These are phyloP conservation scores for Warburgia ugandensis DNA, from an alignment of 164 flowering plant genomes.

Conservation along the genomic window DNA sequence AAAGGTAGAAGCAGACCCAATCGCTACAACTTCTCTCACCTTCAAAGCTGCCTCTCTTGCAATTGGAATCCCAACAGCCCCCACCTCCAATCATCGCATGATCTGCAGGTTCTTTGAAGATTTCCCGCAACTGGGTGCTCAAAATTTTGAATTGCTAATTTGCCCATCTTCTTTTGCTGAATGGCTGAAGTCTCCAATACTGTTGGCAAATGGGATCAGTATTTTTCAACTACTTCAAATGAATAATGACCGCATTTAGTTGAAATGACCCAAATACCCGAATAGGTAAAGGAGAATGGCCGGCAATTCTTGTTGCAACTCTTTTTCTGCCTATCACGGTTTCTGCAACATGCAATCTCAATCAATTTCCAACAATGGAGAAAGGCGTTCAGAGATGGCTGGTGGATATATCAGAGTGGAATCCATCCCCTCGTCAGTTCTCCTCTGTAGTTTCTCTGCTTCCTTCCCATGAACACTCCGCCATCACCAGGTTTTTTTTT, in stretches of 20 bases:
- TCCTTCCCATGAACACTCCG: constrained; percentile 43
- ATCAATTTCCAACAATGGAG: constrained; percentile 25
- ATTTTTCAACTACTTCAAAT: too few relatives aligned
- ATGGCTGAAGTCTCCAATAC: too few relatives aligned
- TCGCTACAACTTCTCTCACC: constrained; percentile 73
- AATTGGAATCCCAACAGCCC: constrained; percentile 73
- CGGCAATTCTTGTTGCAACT: too few relatives aligned
- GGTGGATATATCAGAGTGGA: constrained; percentile 60
- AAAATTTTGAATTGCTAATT: too few relatives aligned
- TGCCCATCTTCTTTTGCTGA: too few relatives aligned
- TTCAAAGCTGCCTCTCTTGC: constrained; percentile 57
- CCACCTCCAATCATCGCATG: constrained; percentile 94
- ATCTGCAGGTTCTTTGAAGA: constrained; percentile 58
- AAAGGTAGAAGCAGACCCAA: constrained; percentile 74
- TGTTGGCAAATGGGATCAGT: background rate
- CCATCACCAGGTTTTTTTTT: constrained; percentile 47
- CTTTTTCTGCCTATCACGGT: background rate
- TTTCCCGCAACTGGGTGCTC: constrained; percentile 1
- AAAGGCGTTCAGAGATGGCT: constrained; percentile 55
- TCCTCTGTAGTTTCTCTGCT: constrained; percentile 39
- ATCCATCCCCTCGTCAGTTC: constrained; percentile 46
- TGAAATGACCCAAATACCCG: background rate
- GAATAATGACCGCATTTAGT: too few relatives aligned
- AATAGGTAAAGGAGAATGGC: background rate
- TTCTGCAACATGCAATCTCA: background rate